Evolutionary conservation across 495 filamentous ascomycete genomes (phyloP), one percentile per base, ranked within the genome.

Genomic region (Xanthoparmelia taractica): DNA sequence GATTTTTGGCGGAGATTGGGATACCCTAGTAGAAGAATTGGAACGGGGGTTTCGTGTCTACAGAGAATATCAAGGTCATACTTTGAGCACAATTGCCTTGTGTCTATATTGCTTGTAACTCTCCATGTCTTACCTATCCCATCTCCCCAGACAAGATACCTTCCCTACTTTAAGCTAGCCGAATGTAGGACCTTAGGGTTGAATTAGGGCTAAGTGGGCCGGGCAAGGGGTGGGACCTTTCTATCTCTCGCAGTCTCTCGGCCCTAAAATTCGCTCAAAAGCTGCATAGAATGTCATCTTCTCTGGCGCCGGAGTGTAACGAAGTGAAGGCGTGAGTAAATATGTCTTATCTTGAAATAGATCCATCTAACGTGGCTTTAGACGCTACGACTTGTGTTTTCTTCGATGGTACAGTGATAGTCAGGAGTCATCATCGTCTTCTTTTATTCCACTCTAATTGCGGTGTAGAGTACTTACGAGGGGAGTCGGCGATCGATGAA

Each of bases 401-500:
- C 75, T 96, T 48, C 95, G 93, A 73, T 96, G 92, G 92, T 96
- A 96, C 74, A 96, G 90, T 69, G 92, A 96, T 73, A 96, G 92
- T 93, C 78, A 58, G 87, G 73, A 23, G 62, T 48, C 47, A 45
- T 43, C 7, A 45, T 43, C 7, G 27, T 13, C 62, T 33, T 25
- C 17, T 11, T 33, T 58, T 25, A 15, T 47, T 20, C 34, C 47
- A 13, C 36, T 40, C 59, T 71, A 55, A 71, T 57, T 54, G 11
- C 20, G 59, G 15, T 31, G 18, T 63, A 96, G 92, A 94, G 77
- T 96, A 93, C 69, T 84, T 96, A 36, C 82, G 89, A 63, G 90
- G 90, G 31, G 86, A 86, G 62, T 86, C 88, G 10, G 83, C 83
- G 27, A 85, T 83, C 63, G 91, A 96, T 72, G 92, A 96, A 72